Percentiles rank a stretch among this genome's conserved stretches.
Conservation (phyloP, 2,329 filamentous ascomycete species). For the Fonsecaea nubica region DNA sequence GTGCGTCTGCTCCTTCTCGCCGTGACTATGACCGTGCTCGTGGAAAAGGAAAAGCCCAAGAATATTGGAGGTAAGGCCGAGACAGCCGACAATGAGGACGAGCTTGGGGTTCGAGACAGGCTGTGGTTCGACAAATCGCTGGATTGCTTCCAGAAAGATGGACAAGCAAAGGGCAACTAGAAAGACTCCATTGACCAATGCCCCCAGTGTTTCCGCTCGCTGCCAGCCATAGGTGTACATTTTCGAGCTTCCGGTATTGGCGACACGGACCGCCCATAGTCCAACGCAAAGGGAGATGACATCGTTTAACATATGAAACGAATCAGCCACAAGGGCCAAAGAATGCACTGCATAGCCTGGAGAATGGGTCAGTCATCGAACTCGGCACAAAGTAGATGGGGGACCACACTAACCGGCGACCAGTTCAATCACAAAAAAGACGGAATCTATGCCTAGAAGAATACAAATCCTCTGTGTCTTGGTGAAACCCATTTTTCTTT, state of each 20-base stretch:
- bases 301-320: conserved; percentile 99
- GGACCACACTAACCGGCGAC: conserved; percentile 64
- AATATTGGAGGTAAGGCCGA: conserved; percentile 86
- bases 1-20: conserved; percentile 58
- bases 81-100: conserved; percentile 85
- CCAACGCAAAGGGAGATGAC: conserved; percentile 92
- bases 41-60: conserved; percentile 89
- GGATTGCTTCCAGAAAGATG: conserved; percentile 93
- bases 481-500: conserved; percentile 63
- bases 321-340: conserved; percentile 91
- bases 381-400: neutral
- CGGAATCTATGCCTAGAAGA: conserved; percentile 86
- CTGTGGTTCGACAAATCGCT: conserved; percentile 89
- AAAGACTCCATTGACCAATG: conserved; percentile 96
- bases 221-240: conserved; percentile 98
- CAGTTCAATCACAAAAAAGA: conserved; percentile 90
- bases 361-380: neutral
- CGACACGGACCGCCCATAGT: conserved; percentile 91
- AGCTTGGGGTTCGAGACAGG: conserved; percentile 83
- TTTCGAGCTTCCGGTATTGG: conserved; percentile 82
- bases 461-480: conserved; percentile 92
- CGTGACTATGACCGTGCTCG: conserved; percentile 86
- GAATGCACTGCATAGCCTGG: conserved; percentile 83
- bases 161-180: conserved; percentile 94
- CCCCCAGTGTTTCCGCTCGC: conserved; percentile 93